Percentiles rank a stretch among this genome's conserved stretches.
Evolutionary conservation across 345 rosid species (phyloP).

Genomic region (Brassica incana): DNA sequence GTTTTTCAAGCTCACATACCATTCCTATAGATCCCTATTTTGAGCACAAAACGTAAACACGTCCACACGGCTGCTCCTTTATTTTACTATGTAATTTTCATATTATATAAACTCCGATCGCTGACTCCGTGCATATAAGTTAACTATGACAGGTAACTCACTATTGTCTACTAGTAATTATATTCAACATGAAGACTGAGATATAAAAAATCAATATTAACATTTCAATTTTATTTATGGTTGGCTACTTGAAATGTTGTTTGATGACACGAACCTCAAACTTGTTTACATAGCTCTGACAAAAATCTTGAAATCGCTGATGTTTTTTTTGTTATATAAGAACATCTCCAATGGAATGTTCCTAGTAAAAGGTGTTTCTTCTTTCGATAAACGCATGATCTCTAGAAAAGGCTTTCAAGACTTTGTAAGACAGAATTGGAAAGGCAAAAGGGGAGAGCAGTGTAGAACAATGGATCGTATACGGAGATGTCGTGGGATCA

Average conservation of each 20-base stretch:
- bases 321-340: background rate
- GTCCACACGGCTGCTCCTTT: constrained; percentile 8
- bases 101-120: background rate
- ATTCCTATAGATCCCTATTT: background rate
- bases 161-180: background rate
- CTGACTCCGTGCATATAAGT: background rate
- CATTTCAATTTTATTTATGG: background rate
- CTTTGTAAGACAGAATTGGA: too few species aligned
- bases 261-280: background rate
- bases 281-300: background rate
- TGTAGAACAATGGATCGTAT: too few species aligned
- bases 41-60: background rate
- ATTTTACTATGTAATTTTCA: background rate
- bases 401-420: too few species aligned
- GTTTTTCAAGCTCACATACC: constrained; percentile 8
- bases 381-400: too few species aligned
- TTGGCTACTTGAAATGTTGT: background rate
- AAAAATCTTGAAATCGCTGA: background rate
- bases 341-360: too few species aligned
- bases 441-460: too few species aligned
- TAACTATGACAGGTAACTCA: background rate
- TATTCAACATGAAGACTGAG: background rate
- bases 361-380: too few species aligned
- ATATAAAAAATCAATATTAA: background rate
- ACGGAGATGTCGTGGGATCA: too few species aligned